These are phyloP conservation scores for Arabis hirsuta DNA, from an alignment of 345 rosid genomes.

Conservation along the genomic window DNA sequence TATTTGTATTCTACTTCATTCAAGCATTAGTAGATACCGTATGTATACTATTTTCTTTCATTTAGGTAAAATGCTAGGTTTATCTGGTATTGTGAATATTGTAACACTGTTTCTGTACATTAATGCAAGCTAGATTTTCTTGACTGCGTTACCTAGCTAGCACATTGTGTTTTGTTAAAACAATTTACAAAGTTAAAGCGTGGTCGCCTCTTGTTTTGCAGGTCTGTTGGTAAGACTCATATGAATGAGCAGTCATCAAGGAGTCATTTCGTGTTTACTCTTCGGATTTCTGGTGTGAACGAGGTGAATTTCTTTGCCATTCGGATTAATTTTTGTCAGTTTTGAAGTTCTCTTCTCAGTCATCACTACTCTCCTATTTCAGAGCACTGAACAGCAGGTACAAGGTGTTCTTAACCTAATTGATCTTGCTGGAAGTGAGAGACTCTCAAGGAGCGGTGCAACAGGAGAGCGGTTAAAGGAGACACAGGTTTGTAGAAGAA, in stretches of 20 bases:
- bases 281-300: conserved; percentile 74
- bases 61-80: too few species aligned
- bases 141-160: too few species aligned
- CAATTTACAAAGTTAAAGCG: not conserved
- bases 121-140: too few species aligned
- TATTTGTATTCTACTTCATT: too few species aligned
- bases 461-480: conserved; percentile 90
- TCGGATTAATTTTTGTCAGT: not conserved
- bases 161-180: too few species aligned
- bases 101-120: too few species aligned
- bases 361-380: conserved; percentile 14
- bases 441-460: conserved; percentile 86
- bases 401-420: conserved; percentile 88
- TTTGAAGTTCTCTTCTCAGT: not conserved
- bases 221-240: conserved; percentile 82
- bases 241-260: conserved; percentile 81
- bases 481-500: too few species aligned
- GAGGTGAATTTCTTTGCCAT: conserved; percentile 51
- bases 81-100: too few species aligned
- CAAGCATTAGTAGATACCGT: too few species aligned
- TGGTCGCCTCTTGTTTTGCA: conserved; percentile 30
- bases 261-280: conserved; percentile 81
- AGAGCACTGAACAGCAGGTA: conserved; percentile 85
- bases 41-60: too few species aligned
- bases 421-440: conserved; percentile 94